Base-by-base conservation (phyloP, 352 stramenopile species). In the Phytopythium boreale region DNA sequence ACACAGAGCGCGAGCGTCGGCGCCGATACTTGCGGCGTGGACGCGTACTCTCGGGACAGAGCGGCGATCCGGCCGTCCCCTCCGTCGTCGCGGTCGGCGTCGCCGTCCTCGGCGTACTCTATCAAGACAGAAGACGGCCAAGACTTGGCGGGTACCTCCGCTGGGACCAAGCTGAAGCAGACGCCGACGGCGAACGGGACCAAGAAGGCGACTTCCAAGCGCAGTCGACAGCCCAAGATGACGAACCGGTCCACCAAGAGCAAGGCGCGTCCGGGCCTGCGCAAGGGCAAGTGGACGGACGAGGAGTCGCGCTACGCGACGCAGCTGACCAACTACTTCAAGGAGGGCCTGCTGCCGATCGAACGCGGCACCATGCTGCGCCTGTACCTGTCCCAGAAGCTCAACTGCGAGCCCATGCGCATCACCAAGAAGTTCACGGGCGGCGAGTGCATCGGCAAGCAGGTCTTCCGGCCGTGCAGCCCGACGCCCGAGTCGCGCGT, bases 361-460 rank as follows among this genome's bases (percentile, higher is more conserved):
- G 85, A 93, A 56, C 84, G 89, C 60, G 90, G 90, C 63, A 97
- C 87, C 15, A 97, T 95, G 83, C 86, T 97, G 12, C 84, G 90
- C 26, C 72, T 93, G 7, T 97, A 96, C 64, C 71, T 97, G n/a
- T 92, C 88, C 29, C 85, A 95, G 69, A 96, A 96, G 74, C 87
- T 97, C 56, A 96, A 97, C 67, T 97, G 90, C 64, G 88, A 96
- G 63, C 88, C 90, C 2, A 97, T 97, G 90, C 84, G 90, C 53
- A 96, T 97, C 71, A 97, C 90, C 15, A 97, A 97, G 72, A 97
- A 97, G 75, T 97, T 97, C 68, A 95, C 90, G 8, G 90, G 90
- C 34, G 87, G 82, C 56, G 87, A 95, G 67, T 97, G 84, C 62
- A 97, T 97, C 56, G 90, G 90, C 46, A 97, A 97, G 72, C 87